A percentile compares a stretch with the other conserved stretches of the same genome.
These are phyloP conservation scores for Cladosporium halotolerans DNA, from an alignment of 2,329 filamentous ascomycete genomes.

Conservation along the genomic window DNA sequence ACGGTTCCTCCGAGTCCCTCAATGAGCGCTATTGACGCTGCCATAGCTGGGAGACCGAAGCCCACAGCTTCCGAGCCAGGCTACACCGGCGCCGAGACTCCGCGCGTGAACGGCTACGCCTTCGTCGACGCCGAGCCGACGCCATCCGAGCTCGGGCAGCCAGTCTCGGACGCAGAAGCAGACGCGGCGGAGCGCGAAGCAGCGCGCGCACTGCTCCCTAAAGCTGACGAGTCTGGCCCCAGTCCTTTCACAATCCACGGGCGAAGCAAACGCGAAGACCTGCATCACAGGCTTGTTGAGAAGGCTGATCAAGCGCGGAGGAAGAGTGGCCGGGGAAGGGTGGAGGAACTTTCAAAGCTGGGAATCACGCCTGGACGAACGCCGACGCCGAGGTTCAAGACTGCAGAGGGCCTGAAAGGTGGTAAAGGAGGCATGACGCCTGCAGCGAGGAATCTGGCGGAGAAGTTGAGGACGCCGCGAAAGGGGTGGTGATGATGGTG, in stretches of 20 bases:
- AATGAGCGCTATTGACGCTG: conserved; percentile 74
- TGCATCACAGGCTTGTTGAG: conserved; percentile 85
- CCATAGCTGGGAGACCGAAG: conserved; percentile 67
- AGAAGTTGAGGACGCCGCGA: conserved; percentile 48
- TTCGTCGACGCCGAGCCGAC: conserved; percentile 79
- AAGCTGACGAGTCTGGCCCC: conserved; percentile 48
- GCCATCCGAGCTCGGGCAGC: conserved; percentile 50
- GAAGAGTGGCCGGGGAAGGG: conserved; percentile 49
- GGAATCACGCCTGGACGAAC: conserved; percentile 44
- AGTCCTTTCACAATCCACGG: conserved; percentile 78
- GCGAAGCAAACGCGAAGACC: conserved; percentile 66
- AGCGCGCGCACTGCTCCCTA: conserved; percentile 38
- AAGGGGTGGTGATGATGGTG: conserved; percentile 13
- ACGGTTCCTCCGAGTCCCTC: conserved; percentile 68
- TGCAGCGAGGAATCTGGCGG: conserved; percentile 64
- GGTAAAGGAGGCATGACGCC: conserved; percentile 53
- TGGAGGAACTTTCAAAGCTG: conserved; percentile 26
- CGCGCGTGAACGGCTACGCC: conserved; percentile 84
- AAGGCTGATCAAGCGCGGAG: conserved; percentile 68
- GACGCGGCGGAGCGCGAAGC: conserved; percentile 31
- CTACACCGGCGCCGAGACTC: conserved; percentile 67
- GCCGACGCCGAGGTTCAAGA: conserved; percentile 64
- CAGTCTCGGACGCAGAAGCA: conserved; percentile 28
- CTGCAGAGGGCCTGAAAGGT: conserved; percentile 36
- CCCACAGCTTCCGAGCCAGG: conserved; percentile 55